phyloP scores from a whole-genome alignment of 495 filamentous ascomycete genomes.

The Bathelium albidoporum region DNA sequence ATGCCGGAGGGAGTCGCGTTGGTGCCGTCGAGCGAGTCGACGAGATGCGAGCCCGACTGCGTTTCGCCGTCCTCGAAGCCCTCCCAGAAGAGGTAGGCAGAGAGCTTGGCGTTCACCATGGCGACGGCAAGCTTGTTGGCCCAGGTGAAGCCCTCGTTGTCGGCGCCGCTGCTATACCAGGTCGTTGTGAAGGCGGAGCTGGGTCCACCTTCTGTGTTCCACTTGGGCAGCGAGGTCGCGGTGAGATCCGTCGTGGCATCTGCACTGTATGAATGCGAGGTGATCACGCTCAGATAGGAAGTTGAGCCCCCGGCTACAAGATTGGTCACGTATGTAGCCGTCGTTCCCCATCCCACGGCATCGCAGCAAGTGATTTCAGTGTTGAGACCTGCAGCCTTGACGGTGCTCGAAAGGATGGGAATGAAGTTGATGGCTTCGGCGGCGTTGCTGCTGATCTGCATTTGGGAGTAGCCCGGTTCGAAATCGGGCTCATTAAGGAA shows the following conservation, averaged over 20 bases:
- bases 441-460: conserved; percentile 34
- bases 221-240: conserved; percentile 33
- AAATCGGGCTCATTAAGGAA: conserved; percentile 50
- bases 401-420: conserved; percentile 33
- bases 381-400: conserved; percentile 30
- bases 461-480: conserved; percentile 33
- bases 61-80: conserved; percentile 33
- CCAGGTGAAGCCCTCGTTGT: conserved; percentile 46
- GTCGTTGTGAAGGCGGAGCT: conserved; percentile 35
- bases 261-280: conserved; percentile 40
- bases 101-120: conserved; percentile 23
- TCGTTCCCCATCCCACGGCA: conserved; percentile 38
- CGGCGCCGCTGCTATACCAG: conserved; percentile 39
- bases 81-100: conserved; percentile 45
- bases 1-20: background rate
- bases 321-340: conserved; percentile 29
- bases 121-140: conserved; percentile 39
- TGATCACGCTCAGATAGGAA: conserved; percentile 34
- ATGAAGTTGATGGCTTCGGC: conserved; percentile 43
- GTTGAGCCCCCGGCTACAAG: conserved; percentile 36
- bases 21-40: background rate
- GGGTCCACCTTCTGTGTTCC: conserved; percentile 45
- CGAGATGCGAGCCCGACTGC: conserved; percentile 11
- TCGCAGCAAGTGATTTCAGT: conserved; percentile 43
- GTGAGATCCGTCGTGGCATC: conserved; percentile 29